Conservation (phyloP, 2,329 filamentous ascomycete species). For the Aspergillus nomiae region DNA sequence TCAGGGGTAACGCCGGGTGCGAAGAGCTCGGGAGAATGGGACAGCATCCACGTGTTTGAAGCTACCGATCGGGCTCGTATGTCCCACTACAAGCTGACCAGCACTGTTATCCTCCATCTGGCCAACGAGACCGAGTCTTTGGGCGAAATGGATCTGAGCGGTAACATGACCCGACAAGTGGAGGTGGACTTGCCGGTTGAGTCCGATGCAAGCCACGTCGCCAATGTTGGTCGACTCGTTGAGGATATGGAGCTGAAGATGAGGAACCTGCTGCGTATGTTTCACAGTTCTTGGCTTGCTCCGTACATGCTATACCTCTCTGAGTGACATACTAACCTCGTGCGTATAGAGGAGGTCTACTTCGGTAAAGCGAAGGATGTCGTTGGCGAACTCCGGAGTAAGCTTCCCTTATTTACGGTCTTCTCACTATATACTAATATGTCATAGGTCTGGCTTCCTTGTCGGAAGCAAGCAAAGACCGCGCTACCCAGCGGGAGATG, state of each 20-base stretch:
- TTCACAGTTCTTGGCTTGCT: neutral
- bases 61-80: slow-evolving; percentile 87
- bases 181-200: slow-evolving; percentile 90
- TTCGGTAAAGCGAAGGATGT: slow-evolving; percentile 99
- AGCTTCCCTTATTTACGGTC: slow-evolving; percentile 24
- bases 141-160: slow-evolving; percentile 86
- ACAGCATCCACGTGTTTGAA: slow-evolving; percentile 98
- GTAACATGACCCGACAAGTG: slow-evolving; percentile 97
- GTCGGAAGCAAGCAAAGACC: slow-evolving; percentile 80
- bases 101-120: slow-evolving; percentile 90
- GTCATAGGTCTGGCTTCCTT: slow-evolving; percentile 67
- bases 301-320: neutral
- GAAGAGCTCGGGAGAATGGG: slow-evolving; percentile 82
- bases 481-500: slow-evolving; percentile 84
- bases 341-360: slow-evolving; percentile 78
- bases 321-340: slow-evolving; percentile 16
- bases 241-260: slow-evolving; percentile 99
- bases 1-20: slow-evolving; percentile 66
- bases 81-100: slow-evolving; percentile 96
- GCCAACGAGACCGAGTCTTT: slow-evolving; percentile 68
- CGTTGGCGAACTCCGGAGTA: slow-evolving; percentile 88
- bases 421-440: slow-evolving; percentile 16
- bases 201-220: slow-evolving; percentile 88
- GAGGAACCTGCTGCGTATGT: slow-evolving; percentile 81
- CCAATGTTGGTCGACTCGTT: slow-evolving; percentile 89